Evolutionary conservation across 1,139 yeast genomes (phyloP), one percentile per base, ranked within the genome.

Genomic region (Suhomyces bolitotheri): DNA sequence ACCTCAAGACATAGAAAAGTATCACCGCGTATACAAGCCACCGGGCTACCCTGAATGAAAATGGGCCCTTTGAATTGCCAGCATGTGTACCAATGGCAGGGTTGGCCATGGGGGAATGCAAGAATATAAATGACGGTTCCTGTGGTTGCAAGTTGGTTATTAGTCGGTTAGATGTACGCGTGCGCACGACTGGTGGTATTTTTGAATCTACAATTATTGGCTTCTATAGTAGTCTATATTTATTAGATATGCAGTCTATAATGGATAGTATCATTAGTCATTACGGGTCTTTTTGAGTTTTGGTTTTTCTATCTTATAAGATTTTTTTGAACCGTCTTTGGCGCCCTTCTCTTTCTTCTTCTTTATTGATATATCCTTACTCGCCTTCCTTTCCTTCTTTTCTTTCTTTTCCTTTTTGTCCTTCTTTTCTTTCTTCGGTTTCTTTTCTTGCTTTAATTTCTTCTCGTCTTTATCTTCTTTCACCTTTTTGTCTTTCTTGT

Each of bases 371-470:
- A n/a, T n/a, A n/a, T n/a, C n/a, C n/a, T n/a, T n/a, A 26, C 24
- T 38, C 4, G 44, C 34, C 37, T 47, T 47, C 41, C 47, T 28
- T 20, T 51, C 51, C 16, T 41, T 44, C 32, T 46, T 49, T 29
- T 30, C 32, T 29, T 33, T 34, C 29, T 42, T 34, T n/a, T 36
- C 39, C 5, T 35, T 33, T 28, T 34, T 33, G 33, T 44, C 29
- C 16, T 36, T 31, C 35, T 26, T 41, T 25, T 27, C 38, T 36
- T 39, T 34, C 30, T 40, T 45, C 29, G 24, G 34, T 23, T 29
- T 31, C 31, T 24, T 33, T 23, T 33, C 36, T 28, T 25, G 34
- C 25, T 29, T 32, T 31, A 22, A 33, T 23, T 33, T 36, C 33
- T 47, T 50, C 16, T 35, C 33, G 27, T 36, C 33, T 28, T 41